Conservation (phyloP, 208 protist genomes). For the Wallacemonas sp. region DNA sequence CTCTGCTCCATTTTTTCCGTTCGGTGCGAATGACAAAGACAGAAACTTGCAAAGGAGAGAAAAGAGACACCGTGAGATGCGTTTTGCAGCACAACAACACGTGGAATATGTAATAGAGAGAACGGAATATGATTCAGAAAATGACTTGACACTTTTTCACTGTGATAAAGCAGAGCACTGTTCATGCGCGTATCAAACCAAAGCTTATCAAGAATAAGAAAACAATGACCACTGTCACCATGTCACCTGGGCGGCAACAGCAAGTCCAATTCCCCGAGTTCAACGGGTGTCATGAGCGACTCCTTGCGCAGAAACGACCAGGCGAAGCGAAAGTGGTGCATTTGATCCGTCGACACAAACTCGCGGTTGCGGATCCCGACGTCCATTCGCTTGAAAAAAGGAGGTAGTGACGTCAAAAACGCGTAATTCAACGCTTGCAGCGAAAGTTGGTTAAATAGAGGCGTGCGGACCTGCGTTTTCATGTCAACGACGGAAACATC, state of each 20-base stretch:
- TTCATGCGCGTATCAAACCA: constrained; percentile 4
- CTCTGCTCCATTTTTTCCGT: no score
- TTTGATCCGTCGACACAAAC: constrained; percentile 82
- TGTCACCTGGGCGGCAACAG: constrained; percentile 67
- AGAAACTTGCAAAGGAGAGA: no score
- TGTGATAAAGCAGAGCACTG: constrained; percentile 12
- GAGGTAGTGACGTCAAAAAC: constrained; percentile 74
- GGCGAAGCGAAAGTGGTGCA: constrained; percentile 83
- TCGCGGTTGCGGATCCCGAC: constrained; percentile 77
- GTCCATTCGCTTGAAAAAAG: constrained; percentile 83
- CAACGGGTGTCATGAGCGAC: constrained; percentile 79
- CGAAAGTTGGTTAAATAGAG: constrained; percentile 61
- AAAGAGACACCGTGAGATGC: no score
- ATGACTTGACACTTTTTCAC: no score
- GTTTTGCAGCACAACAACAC: no score
- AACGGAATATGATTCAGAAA: no score
- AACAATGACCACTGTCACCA: no score
- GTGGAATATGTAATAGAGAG: background rate
- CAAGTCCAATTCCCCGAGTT: constrained; percentile 73
- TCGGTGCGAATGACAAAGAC: no score
- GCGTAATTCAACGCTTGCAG: constrained; percentile 77
- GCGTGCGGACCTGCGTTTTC: constrained; percentile 38
- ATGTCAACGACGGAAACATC: constrained; percentile 60
- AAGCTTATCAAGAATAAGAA: no score
- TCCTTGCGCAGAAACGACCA: constrained; percentile 85